Conservation (phyloP, 2,329 filamentous ascomycete genomes). For the Claviceps paspali region DNA sequence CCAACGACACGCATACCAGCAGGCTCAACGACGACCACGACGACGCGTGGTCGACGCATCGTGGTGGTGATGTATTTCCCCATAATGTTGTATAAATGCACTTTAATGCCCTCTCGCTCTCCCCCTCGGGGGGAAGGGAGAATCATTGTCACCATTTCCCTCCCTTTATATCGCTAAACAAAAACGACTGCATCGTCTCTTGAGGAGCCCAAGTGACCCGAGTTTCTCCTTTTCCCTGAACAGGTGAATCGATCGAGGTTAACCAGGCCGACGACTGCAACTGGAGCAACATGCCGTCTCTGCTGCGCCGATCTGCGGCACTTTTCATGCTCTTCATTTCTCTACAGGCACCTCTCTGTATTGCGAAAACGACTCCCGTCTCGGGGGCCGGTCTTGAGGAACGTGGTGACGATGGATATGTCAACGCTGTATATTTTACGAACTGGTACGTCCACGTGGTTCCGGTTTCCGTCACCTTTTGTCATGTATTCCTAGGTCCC, state of each 20-base stretch:
- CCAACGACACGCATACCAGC: not conserved
- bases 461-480: not conserved
- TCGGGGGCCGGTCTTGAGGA: constrained; percentile 7
- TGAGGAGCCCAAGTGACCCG: no score
- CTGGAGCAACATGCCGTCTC: constrained; percentile 12
- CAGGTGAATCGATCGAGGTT: no score
- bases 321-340: constrained; percentile 13
- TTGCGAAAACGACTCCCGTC: constrained; percentile 9
- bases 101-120: no score
- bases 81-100: no score
- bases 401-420: constrained; percentile 10
- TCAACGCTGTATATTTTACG: constrained; percentile 30
- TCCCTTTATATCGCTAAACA: no score
- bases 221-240: not conserved
- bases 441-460: constrained; percentile 26
- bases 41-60: no score
- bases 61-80: no score
- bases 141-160: no score
- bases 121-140: no score
- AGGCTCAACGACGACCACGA: not conserved
- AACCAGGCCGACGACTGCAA: no score
- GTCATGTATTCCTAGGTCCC: no score
- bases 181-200: no score
- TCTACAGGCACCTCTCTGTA: constrained; percentile 11
- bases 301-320: constrained; percentile 13